These are phyloP conservation scores for Suillus subalutaceus DNA, from an alignment of 768 basidiomycete species.

Conservation along the genomic window DNA sequence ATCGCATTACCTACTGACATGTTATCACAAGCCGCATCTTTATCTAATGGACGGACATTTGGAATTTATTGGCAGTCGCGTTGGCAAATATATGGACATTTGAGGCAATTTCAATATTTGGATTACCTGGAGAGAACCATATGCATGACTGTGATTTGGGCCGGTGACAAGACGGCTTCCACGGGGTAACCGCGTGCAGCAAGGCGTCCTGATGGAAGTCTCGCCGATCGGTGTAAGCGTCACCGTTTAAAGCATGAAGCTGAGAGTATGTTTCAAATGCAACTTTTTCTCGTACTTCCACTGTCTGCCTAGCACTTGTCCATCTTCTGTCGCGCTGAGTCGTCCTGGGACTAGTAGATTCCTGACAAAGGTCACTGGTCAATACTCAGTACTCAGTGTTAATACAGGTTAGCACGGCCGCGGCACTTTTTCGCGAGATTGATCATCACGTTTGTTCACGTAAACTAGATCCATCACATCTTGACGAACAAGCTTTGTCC, in stretches of 20 bases:
- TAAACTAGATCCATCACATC: slow-evolving; percentile 10
- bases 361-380: not conserved
- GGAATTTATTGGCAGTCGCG: slow-evolving; percentile 16
- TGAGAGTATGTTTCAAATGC: slow-evolving; percentile 9
- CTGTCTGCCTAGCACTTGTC: not conserved
- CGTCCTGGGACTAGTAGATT: not conserved
- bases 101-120: slow-evolving; percentile 25
- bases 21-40: slow-evolving; percentile 27
- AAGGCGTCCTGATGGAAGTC: slow-evolving; percentile 32
- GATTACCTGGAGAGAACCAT: slow-evolving; percentile 21
- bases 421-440: slow-evolving; percentile 7
- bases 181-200: slow-evolving; percentile 31
- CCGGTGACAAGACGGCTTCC: slow-evolving; percentile 24
- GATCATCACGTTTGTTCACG: slow-evolving; percentile 9
- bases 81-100: slow-evolving; percentile 22
- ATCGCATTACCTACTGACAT: slow-evolving; percentile 26
- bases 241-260: slow-evolving; percentile 8
- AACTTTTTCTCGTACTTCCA: slow-evolving; percentile 7
- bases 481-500: slow-evolving; percentile 10
- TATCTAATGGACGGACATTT: slow-evolving; percentile 42
- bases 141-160: slow-evolving; percentile 14
- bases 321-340: not conserved
- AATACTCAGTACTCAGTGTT: not conserved
- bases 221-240: slow-evolving; percentile 19
- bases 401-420: not conserved